Base-by-base conservation (phyloP, 805 yeast species). In the Yarrowia osloensis region DNA sequence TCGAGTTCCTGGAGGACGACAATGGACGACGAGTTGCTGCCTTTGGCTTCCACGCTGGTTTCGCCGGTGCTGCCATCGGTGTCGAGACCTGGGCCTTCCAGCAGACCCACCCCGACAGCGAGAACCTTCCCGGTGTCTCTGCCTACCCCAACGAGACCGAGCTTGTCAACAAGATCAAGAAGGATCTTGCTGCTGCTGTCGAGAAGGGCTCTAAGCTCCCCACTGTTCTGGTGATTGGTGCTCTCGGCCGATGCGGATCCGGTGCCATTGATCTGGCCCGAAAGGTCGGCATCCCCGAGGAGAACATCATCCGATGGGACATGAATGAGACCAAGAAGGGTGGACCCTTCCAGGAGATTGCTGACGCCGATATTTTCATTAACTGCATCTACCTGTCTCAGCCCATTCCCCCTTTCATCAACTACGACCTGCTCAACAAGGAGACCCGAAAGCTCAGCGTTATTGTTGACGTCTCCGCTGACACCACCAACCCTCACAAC, bases 21-120 rank as follows among this genome's bases (percentile, higher is more conserved):
- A 87, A 86, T 75, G 98, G 98, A 39, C 90, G 99, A 83, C 90
- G 99, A 80, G 99, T 95, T 31, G 99, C 99, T 52, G 99, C 99
- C 9, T 95, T 95, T 77, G 99, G 99, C n/a, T 95, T 86, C 82
- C 94, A 94, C 78, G 99, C 99, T 52, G 99, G 99, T n/a, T 95
- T 95, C 77, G 99, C 98, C 7, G 99, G 99, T 74, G 99, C 99
- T 39, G 99, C 99, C 37, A 80, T 95, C 67, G 99, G 99, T 74
- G 82, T 94, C 63, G 86, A 86, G 77, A 97, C 92, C 78, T 95
- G 98, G 97, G 89, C 96, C 62, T 88, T 89, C 81, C 94, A 94
- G 79, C 94, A 90, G 78, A 79, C 86, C 42, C 88, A 90, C 77
- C 91, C 87, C 74, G 75, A 73, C 54, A 74, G 80, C 67, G 85